Base-by-base conservation (phyloP, 345 rosid genomes). In the Salix purpurea region DNA sequence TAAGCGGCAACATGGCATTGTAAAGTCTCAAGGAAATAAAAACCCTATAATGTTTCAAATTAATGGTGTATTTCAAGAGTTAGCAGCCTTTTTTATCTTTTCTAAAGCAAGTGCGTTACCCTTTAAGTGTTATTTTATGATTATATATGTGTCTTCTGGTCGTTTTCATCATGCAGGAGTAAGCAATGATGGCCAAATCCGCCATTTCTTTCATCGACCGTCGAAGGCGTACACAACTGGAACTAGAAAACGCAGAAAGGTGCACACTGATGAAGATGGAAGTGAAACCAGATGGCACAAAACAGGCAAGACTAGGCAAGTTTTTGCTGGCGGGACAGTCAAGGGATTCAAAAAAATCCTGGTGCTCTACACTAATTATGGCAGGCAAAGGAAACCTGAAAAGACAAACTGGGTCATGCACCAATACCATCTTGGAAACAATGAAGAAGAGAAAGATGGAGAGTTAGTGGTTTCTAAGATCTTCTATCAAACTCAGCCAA, bases 331-430 rank as follows among this genome's bases (percentile, higher is more conserved):
- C 74, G 95, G 94, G 24, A 61, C 50, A 5, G 79, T 86, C 46
- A 90, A 83, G 37, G 98, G 98, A 21, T 94, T 89, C 85, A 94
- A 94, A 85, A 92, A 94, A 79, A 94, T 94, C 56, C 77, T 92
- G 56, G 98, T 92, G 6, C 94, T 94, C 58, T 94, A 94, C 89
- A 91, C 95, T 42, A 94, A 94, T 82, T 89, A 89, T 70, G 95
- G 98, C 11, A 88, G 95, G 80, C 92, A 92, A 72, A 88, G 85
- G 78, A 92, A 92, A 67, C 97, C 97, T 0, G 98, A 92, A 82
- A 94, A 94, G 76, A 91, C 97, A 46, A 91, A 86, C 80, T 94
- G 98, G 98, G 97, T 94, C 42, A 94, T 94, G 97, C 98, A 94
- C 79, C 98, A 94, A 74, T 94, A 92, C 80, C 98, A 94, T 79